Conservation (phyloP, 2,329 filamentous ascomycete species). For the Ilyonectria robusta region DNA sequence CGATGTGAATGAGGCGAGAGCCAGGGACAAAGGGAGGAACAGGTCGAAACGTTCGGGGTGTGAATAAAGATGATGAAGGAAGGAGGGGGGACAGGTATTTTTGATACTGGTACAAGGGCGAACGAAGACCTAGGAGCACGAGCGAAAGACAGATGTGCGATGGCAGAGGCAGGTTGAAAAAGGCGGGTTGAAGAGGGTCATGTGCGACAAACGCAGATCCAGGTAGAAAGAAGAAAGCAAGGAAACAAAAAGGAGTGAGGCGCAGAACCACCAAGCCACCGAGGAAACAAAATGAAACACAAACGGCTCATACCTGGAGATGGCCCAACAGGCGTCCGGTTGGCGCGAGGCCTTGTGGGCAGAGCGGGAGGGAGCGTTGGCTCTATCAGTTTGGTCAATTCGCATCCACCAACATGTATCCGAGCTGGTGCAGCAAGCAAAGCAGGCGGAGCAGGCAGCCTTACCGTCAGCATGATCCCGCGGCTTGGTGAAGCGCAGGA, state of each 20-base stretch:
- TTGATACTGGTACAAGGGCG: not conserved
- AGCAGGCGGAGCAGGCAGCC: conserved; percentile 11
- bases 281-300: conserved; percentile 15
- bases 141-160: conserved; percentile 2
- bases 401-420: not conserved
- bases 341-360: not conserved
- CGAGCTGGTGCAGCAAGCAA: conserved; percentile 4
- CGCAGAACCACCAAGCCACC: conserved; percentile 16
- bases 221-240: conserved; percentile 1
- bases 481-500: conserved; percentile 39
- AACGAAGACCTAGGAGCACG: not conserved
- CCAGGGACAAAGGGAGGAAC: not conserved
- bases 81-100: not conserved
- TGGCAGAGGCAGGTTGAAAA: conserved; percentile 22
- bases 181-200: conserved; percentile 8
- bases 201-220: conserved; percentile 23
- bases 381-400: conserved; percentile 26
- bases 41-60: not conserved
- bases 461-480: conserved; percentile 28
- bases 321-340: conserved; percentile 18
- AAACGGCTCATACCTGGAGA: conserved; percentile 27
- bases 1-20: not conserved
- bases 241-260: conserved; percentile 18
- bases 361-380: conserved; percentile 17
- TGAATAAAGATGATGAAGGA: not conserved